Percentiles rank a stretch among this genome's conserved stretches.
phyloP scores from a whole-genome alignment of 192 early-diverging fungal species.

The Linderina pennispora region DNA sequence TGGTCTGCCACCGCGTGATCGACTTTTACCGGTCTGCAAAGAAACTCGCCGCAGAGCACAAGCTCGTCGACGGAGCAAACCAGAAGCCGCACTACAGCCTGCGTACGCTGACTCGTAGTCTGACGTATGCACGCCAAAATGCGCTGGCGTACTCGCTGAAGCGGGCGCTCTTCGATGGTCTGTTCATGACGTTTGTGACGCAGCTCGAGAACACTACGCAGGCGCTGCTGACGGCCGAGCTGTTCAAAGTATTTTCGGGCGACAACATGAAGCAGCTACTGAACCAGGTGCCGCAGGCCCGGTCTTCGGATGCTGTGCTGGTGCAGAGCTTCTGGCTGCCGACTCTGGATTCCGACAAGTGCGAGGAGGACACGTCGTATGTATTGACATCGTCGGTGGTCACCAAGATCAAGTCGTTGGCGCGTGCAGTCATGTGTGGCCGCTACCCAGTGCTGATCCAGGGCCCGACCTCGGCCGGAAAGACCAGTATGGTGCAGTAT shows the following conservation, averaged over 20 bases:
- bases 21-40: conserved; percentile 79
- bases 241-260: conserved; percentile 22
- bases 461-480: conserved; percentile 96
- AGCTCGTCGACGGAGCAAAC: conserved; percentile 82
- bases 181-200: conserved; percentile 93
- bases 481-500: conserved; percentile 98
- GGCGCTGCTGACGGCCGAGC: conserved; percentile 21
- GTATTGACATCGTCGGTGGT: conserved; percentile 87
- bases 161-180: conserved; percentile 87
- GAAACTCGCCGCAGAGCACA: conserved; percentile 58
- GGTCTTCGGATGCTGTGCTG: conserved; percentile 49
- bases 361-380: conserved; percentile 47
- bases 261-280: conserved; percentile 28
- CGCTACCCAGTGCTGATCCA: conserved; percentile 96
- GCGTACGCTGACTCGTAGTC: conserved; percentile 83
- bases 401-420: conserved; percentile 76
- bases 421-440: conserved; percentile 84
- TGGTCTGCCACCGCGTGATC: conserved; percentile 54
- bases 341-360: conserved; percentile 29
- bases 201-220: conserved; percentile 71
- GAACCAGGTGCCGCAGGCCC: conserved; percentile 12
- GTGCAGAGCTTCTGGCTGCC: conserved; percentile 89
- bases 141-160: conserved; percentile 69
- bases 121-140: conserved; percentile 73
- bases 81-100: conserved; percentile 87